These are phyloP conservation scores for Epicoccum nigrum DNA, from an alignment of 2,329 filamentous ascomycete genomes.

Conservation along the genomic window DNA sequence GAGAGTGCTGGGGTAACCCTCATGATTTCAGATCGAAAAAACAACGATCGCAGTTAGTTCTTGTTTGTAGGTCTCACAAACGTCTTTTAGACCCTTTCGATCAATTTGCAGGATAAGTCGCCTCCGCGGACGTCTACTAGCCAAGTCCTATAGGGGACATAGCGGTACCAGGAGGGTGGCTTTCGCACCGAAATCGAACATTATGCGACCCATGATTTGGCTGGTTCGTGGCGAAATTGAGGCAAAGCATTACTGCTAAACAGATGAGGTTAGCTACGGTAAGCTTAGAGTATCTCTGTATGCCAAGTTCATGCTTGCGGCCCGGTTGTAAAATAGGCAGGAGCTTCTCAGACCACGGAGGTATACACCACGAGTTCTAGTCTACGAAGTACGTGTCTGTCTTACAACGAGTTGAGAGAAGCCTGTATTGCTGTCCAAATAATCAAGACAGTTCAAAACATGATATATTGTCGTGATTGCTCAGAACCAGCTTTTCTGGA, in stretches of 20 bases:
- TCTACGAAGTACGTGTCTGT: too few relatives aligned
- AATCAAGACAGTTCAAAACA: too few relatives aligned
- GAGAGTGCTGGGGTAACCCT: not conserved
- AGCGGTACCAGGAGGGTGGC: not conserved
- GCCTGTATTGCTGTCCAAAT: too few relatives aligned
- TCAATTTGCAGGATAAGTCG: not conserved
- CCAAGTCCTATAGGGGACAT: not conserved
- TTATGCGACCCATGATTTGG: not conserved
- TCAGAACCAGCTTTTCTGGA: too few relatives aligned
- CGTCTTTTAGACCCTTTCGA: not conserved
- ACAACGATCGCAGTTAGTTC: too few relatives aligned
- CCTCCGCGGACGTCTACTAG: not conserved
- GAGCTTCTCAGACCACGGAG: not conserved
- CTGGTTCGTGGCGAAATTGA: not conserved
- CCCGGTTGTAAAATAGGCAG: not conserved
- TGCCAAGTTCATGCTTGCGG: not conserved
- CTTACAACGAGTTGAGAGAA: too few relatives aligned
- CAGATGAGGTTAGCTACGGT: not conserved
- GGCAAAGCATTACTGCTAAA: not conserved
- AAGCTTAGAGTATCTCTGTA: not conserved
- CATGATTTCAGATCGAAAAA: not conserved
- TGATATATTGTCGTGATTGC: too few relatives aligned
- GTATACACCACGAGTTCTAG: too few relatives aligned
- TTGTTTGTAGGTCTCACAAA: too few relatives aligned
- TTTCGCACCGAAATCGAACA: too few relatives aligned